These are phyloP conservation scores for Acanthochlamys bracteata DNA, from an alignment of 106 monocot species.

Conservation along the genomic window DNA sequence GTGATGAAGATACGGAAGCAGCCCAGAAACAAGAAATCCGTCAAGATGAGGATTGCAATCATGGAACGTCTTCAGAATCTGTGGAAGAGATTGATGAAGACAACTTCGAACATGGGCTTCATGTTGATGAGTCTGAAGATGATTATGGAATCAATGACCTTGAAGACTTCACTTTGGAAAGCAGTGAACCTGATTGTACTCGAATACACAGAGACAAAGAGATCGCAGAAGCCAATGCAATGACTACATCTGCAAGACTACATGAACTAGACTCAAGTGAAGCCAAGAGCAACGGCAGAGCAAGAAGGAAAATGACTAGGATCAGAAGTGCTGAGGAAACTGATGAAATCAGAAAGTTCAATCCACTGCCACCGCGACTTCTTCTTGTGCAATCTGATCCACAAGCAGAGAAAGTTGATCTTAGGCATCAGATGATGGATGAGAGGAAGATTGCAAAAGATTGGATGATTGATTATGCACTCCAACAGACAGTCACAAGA, in stretches of 20 bases:
- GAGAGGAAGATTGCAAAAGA: slow-evolving; percentile 65
- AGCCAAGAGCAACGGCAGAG: not conserved
- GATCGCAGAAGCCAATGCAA: not conserved
- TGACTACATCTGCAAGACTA: not conserved
- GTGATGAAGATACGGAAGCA: not conserved
- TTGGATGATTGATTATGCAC: slow-evolving; percentile 79
- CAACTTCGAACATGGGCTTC: not conserved
- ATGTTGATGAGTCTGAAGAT: not conserved
- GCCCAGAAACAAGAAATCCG: not conserved
- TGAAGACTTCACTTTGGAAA: slow-evolving; percentile 1
- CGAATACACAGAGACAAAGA: not conserved
- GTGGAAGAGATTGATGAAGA: not conserved
- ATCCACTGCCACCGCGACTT: slow-evolving; percentile 48
- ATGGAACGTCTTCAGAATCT: not conserved
- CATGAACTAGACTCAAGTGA: not conserved
- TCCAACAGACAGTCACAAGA: slow-evolving; percentile 36
- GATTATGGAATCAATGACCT: not conserved
- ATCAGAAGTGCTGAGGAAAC: slow-evolving; percentile 10
- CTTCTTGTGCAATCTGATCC: slow-evolving; percentile 52
- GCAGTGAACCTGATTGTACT: not conserved
- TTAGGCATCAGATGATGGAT: slow-evolving; percentile 56
- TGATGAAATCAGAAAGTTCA: slow-evolving; percentile 30
- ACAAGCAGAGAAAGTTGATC: slow-evolving; percentile 63
- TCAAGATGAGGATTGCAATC: not conserved
- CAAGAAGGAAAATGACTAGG: slow-evolving; percentile 9